These are phyloP conservation scores for Gastrodia elata DNA, from an alignment of 106 monocot genomes.

Conservation along the genomic window DNA sequence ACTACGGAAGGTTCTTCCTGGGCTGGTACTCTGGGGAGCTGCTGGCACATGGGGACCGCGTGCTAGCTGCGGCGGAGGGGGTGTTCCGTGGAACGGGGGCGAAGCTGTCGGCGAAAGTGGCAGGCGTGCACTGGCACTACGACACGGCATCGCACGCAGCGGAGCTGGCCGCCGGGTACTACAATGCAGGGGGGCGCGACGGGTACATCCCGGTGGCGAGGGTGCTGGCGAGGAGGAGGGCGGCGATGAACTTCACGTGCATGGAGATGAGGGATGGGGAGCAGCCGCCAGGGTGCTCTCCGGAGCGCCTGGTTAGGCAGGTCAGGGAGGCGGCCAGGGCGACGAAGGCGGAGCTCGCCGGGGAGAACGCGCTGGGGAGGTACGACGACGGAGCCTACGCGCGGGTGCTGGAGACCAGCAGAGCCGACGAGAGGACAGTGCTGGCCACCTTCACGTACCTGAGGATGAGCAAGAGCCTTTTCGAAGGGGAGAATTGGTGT, in stretches of 20 bases:
- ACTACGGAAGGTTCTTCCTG: constrained; percentile 77
- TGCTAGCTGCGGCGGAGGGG: constrained; percentile 40
- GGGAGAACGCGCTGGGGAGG: constrained; percentile 76
- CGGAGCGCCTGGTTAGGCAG: constrained; percentile 51
- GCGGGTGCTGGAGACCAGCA: constrained; percentile 40
- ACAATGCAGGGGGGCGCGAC: constrained; percentile 58
- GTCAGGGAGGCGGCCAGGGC: constrained; percentile 31
- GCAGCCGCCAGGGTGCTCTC: constrained; percentile 52
- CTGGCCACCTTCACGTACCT: constrained; percentile 69
- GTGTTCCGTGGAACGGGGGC: constrained; percentile 43
- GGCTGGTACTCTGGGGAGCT: constrained; percentile 70
- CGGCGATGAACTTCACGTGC: constrained; percentile 67
- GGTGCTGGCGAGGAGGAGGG: constrained; percentile 38
- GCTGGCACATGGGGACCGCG: constrained; percentile 50
- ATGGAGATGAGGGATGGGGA: constrained; percentile 81
- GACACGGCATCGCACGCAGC: constrained; percentile 62
- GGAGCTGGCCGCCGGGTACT: constrained; percentile 81
- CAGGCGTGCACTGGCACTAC: constrained; percentile 93
- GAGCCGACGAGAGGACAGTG: constrained; percentile 12
- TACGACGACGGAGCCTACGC: constrained; percentile 59
- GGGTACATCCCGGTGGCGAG: constrained; percentile 52
- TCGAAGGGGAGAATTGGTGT: constrained; percentile 58
- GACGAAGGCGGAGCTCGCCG: constrained; percentile 44
- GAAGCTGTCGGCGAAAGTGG: constrained; percentile 58
- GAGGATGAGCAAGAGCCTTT: constrained; percentile 64